Conservation (phyloP, 257 asterid genomes). For the Jasminum sambac region DNA sequence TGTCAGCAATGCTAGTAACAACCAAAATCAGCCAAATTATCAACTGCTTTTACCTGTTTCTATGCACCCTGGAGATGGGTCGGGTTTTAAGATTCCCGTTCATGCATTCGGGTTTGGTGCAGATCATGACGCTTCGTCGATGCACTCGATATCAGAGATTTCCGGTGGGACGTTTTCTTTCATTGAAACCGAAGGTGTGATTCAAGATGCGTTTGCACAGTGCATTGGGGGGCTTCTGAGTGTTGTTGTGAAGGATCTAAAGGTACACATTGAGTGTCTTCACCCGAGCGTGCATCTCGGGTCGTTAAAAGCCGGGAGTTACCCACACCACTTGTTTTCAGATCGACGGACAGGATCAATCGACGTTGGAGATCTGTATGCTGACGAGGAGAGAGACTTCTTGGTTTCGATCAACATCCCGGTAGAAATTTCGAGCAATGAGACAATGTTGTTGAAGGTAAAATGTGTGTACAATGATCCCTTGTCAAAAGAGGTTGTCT, state of each 20-base stretch:
- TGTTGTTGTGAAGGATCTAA: conserved; percentile 81
- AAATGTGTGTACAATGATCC: conserved; percentile 67
- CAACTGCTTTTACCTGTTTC: conserved; percentile 75
- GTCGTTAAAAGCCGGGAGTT: conserved; percentile 76
- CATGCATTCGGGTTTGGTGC: conserved; percentile 92
- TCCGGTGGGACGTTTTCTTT: conserved; percentile 98
- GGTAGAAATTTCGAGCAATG: conserved; percentile 41
- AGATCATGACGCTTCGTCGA: conserved; percentile 85
- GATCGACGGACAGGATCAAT: conserved; percentile 59
- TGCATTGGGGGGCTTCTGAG: conserved; percentile 98
- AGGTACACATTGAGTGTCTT: conserved; percentile 51
- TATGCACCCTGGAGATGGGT: conserved; percentile 49
- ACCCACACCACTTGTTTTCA: conserved; percentile 48
- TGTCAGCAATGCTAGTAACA: conserved; percentile 38
- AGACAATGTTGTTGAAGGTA: conserved; percentile 62
- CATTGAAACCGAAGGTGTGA: conserved; percentile 91
- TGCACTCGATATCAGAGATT: conserved; percentile 91
- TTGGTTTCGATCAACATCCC: conserved; percentile 70
- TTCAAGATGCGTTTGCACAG: conserved; percentile 98
- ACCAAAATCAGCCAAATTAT: conserved; percentile 49
- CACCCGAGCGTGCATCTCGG: conserved; percentile 52
- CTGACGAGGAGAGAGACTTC: conserved; percentile 96
- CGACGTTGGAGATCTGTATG: conserved; percentile 84
- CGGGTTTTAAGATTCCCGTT: conserved; percentile 70
- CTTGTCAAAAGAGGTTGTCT: conserved; percentile 56